These are phyloP conservation scores for Huiozyma naganishii DNA, from an alignment of 805 yeast species.

Conservation along the genomic window DNA sequence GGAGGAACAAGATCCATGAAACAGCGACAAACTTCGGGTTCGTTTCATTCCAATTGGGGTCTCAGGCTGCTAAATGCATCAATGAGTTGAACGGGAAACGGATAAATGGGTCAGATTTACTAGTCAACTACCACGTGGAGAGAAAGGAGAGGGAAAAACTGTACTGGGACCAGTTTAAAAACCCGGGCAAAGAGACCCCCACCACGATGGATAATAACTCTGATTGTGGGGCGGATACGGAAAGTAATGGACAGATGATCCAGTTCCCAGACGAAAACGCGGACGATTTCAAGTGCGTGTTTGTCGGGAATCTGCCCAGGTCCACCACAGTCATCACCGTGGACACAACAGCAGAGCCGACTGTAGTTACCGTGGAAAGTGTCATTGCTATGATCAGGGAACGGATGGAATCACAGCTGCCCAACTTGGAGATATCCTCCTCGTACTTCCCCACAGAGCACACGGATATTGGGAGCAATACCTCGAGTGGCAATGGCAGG, in stretches of 20 bases:
- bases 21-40: conserved; percentile 48
- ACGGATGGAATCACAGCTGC: conserved; percentile 35
- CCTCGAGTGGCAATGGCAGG: conserved; percentile 3
- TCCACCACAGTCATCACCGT: conserved; percentile 25
- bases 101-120: conserved; percentile 26
- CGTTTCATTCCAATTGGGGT: conserved; percentile 47
- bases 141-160: conserved; percentile 45
- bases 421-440: conserved; percentile 15
- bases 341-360: conserved; percentile 17
- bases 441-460: conserved; percentile 24
- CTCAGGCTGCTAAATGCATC: conserved; percentile 55
- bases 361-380: conserved; percentile 11
- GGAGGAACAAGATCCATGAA: conserved; percentile 7
- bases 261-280: conserved; percentile 21
- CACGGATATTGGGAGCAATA: background rate
- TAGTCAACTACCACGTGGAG: conserved; percentile 55
- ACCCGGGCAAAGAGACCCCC: background rate
- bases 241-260: background rate
- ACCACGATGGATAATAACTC: conserved; percentile 14
- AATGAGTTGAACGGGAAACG: conserved; percentile 37
- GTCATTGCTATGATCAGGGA: conserved; percentile 34
- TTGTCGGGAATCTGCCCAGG: conserved; percentile 41
- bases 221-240: background rate
- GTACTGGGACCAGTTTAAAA: conserved; percentile 26
- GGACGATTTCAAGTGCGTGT: conserved; percentile 42